Evolutionary conservation across 2,329 filamentous ascomycete genomes (phyloP).

Genomic region (Drechslera avenae): DNA sequence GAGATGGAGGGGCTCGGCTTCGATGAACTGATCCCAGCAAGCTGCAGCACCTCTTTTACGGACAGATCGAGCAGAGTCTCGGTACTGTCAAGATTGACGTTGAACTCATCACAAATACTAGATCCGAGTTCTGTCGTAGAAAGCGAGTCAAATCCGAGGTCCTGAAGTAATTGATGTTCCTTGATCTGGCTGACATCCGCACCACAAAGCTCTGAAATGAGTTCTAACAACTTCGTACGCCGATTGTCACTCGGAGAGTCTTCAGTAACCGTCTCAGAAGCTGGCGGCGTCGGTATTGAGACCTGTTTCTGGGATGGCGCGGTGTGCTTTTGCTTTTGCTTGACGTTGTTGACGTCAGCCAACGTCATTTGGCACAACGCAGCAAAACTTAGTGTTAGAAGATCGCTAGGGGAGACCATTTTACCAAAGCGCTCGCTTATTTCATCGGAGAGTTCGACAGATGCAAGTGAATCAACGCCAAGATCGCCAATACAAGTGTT

Average conservation of each 20-base stretch:
- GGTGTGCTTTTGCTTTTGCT: not conserved
- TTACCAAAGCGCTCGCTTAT: constrained; percentile 6
- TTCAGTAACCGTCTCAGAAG: not conserved
- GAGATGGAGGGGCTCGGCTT: not conserved
- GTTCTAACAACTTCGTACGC: constrained; percentile 3
- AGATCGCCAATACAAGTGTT: constrained; percentile 17
- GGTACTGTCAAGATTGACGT: constrained; percentile 6
- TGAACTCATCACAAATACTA: constrained; percentile 9
- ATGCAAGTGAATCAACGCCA: constrained; percentile 23
- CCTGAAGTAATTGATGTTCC: constrained; percentile 8
- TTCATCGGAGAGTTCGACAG: constrained; percentile 18
- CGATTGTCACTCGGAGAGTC: not conserved
- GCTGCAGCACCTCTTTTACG: constrained; percentile 5
- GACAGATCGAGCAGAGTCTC: constrained; percentile 10
- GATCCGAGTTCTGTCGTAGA: constrained; percentile 13
- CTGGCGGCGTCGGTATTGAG: not conserved
- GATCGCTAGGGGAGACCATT: constrained; percentile 2
- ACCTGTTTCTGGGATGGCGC: not conserved
- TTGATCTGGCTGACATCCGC: constrained; percentile 1
- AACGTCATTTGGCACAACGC: constrained; percentile 5
- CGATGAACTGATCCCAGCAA: not conserved
- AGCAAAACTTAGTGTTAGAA: constrained; percentile 6
- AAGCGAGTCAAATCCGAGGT: constrained; percentile 18
- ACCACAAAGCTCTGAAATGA: constrained; percentile 12
- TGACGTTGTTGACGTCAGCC: not conserved